Conservation (phyloP, 495 filamentous ascomycete species). For the Aspergillus mulundensis region DNA sequence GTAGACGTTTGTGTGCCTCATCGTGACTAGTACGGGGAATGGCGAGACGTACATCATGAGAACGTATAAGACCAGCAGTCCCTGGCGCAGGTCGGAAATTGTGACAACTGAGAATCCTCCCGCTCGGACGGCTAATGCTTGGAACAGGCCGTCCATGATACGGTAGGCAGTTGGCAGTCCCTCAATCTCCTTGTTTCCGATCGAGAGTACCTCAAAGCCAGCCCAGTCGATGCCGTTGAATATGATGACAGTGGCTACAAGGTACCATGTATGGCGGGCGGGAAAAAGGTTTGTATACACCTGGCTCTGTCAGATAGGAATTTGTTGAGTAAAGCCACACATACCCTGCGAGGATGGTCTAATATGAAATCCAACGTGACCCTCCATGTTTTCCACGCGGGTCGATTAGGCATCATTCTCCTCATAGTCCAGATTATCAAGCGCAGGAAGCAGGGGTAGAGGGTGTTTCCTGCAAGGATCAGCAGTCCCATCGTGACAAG, state of each 20-base stretch:
- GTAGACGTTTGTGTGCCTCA: conserved; percentile 70
- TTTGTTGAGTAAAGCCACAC: conserved; percentile 5
- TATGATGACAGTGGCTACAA: conserved; percentile 64
- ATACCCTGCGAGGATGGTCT: conserved; percentile 67
- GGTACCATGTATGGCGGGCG: conserved; percentile 72
- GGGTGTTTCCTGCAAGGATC: conserved; percentile 83
- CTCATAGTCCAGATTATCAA: conserved; percentile 68
- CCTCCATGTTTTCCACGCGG: conserved; percentile 46
- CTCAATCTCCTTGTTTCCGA: conserved; percentile 63
- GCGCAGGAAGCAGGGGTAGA: conserved; percentile 72
- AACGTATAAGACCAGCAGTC: conserved; percentile 76
- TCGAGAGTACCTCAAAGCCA: conserved; percentile 73
- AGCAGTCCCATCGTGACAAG: conserved; percentile 71
- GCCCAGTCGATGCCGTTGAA: conserved; percentile 82
- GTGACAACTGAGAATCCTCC: conserved; percentile 82
- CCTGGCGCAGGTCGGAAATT: conserved; percentile 66
- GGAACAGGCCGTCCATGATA: conserved; percentile 76
- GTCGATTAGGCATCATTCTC: conserved; percentile 39
- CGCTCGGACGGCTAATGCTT: conserved; percentile 74
- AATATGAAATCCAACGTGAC: conserved; percentile 77
- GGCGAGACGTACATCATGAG: conserved; percentile 82
- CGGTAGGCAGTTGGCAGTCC: conserved; percentile 53
- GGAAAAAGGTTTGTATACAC: conserved; percentile 82
- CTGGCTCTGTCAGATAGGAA: conserved; percentile 7
- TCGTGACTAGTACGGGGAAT: conserved; percentile 55